Evolutionary conservation across 352 stramenopile species (phyloP), one percentile per base, ranked within the genome.

Genomic region (Phytophthora litchii): DNA sequence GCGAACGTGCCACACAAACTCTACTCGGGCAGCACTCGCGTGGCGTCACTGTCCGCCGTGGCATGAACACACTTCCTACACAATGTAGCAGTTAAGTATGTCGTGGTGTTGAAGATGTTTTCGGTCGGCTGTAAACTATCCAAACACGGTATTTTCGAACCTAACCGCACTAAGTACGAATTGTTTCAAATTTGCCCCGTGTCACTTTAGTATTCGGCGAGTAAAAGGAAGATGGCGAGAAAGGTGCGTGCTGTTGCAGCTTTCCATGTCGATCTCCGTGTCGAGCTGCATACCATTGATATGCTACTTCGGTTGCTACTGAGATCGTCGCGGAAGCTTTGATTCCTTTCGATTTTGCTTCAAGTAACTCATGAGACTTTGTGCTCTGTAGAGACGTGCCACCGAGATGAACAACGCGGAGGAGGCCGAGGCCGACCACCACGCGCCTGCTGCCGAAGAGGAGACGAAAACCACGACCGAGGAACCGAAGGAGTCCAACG

Each of bases 1-100:
- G 70, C 74, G 17, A 83, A 82, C 27, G 69, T 86, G n/a, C 76
- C 74, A 20, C 76, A 83, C 62, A 77, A 76, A 37, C 71, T 86
- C 21, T 86, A 77, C 47, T 78, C 68, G 1, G 76, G 76, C 27
- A 79, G 69, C 56, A 74, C 45, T 27, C 70, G 73, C 16, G 51
- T 63, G 1, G 60, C 51, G 3, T 65, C 41, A 16, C 27, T 85
- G n/a, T 59, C 36, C 1, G 3, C 23, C 23, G 5, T 27, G 3
- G 23, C 23, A 5, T 27, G 23, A 27, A 27, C 5, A 27, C n/a
- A n/a, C n/a, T n/a, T n/a, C n/a, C n/a, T n/a, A n/a, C n/a, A n/a
- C n/a, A n/a, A n/a, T n/a, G n/a, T n/a, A n/a, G n/a, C n/a, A n/a
- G n/a, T n/a, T n/a, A n/a, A n/a, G n/a, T n/a, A n/a, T 51, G 23